Evolutionary conservation across 169 alveolate genomes (phyloP).

Genomic region (Amoebophrya sp.): DNA sequence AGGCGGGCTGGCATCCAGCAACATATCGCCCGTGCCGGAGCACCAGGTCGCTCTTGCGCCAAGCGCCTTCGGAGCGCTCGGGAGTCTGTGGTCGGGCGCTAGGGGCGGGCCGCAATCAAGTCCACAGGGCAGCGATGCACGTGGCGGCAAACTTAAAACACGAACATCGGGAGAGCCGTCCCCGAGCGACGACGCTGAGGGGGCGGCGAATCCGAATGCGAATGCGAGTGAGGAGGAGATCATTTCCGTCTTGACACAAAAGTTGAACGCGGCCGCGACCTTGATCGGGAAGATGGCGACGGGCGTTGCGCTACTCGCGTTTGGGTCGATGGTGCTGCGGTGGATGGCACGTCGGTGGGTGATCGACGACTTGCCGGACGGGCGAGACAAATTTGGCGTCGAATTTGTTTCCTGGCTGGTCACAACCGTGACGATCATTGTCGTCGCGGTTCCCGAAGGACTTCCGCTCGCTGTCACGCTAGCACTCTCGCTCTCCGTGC

Average conservation of each 20-base stretch:
- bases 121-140: not conserved
- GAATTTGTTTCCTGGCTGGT: not conserved
- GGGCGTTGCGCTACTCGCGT: constrained; percentile 22
- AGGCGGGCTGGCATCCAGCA: no score
- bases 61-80: no score
- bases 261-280: not conserved
- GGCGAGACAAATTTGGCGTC: not conserved
- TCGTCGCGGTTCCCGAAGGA: constrained; percentile 72
- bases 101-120: no score
- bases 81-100: no score
- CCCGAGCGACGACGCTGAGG: no score
- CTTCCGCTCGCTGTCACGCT: constrained; percentile 75
- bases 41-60: no score
- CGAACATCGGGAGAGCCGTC: no score
- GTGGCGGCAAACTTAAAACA: not conserved
- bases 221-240: not conserved
- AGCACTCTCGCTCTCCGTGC: constrained; percentile 53
- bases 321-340: constrained; percentile 17
- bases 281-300: constrained; percentile 2
- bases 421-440: constrained; percentile 41
- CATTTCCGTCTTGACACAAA: not conserved
- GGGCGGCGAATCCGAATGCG: no score
- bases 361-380: not conserved
- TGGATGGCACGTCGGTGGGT: constrained; percentile 7
- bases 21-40: no score